Evolutionary conservation across 768 basidiomycete species (phyloP), one percentile per base, ranked within the genome.

Genomic region (Mycena albidolilacea): DNA sequence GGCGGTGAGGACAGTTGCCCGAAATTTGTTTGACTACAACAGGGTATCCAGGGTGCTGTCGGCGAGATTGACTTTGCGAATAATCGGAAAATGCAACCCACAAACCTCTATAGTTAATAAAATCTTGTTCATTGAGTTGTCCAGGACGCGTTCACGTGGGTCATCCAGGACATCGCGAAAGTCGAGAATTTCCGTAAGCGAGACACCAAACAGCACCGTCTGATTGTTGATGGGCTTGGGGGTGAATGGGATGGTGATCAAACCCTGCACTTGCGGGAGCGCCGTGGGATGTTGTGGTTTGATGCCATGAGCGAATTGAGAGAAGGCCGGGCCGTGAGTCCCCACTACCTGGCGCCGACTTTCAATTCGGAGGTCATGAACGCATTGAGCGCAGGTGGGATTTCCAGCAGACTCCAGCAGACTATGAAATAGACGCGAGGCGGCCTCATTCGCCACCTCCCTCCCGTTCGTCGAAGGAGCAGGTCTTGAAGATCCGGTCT

Each of bases 1-100:
- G 74, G n/a, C 74, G 71, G 43, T 75, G 74, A 5, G 66, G 64
- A 48, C 74, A 75, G 46, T 75, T 75, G 9, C 74, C 74, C 37
- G 64, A 43, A 1, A 75, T 55, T 19, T 70, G 67, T 39, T 69
- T 72, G 5, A 70, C 59, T 44, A 72, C 60, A 9, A 17, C 30
- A 19, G 74, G 74, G 35, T 58, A 75, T 30, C 74, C 74, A 37
- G 74, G 71, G 43, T 70, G 74, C 74, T 75, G 41, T 23, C 35
- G 14, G 38, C 14, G 7, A 2, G 1, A 17, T 35, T 43, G 2
- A 55, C 5, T 50, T 44, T n/a, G 30, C 11, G 35, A 46, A 54
- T 7, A 55, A 19, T 5, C 5, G 39, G 19, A 10, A 52, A 48
- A 62, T 21, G 7, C 17, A 35, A 35, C 54, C 1, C 9, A 60